Conservation (phyloP, 768 basidiomycete genomes). For the Pulveroboletus ravenelii region DNA sequence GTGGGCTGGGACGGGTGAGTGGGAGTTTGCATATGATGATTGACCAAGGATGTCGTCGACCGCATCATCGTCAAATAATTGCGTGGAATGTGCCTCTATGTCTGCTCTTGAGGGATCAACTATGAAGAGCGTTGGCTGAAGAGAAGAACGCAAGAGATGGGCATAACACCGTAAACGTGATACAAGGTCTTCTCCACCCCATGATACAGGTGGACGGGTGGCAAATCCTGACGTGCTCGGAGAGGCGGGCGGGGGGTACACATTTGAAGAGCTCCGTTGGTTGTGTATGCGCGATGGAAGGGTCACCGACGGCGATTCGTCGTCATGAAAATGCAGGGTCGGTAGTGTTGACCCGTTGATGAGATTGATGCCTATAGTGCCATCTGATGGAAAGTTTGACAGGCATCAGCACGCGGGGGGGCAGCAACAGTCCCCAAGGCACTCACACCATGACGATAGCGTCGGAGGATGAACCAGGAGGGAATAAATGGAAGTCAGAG, state of each 20-base stretch:
- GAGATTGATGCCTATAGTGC: conserved; percentile 84
- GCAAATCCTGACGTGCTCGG: conserved; percentile 40
- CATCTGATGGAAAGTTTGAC: conserved; percentile 47
- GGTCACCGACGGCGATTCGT: conserved; percentile 82
- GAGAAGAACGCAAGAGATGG: conserved; percentile 76
- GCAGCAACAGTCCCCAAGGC: conserved; percentile 9
- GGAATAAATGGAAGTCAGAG: conserved; percentile 84
- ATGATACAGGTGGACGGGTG: conserved; percentile 46
- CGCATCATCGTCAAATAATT: conserved; percentile 79
- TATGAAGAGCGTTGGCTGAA: conserved; percentile 83
- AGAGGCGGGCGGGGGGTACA: conserved; percentile 63
- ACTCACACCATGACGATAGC: conserved; percentile 77
- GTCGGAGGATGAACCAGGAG: conserved; percentile 81
- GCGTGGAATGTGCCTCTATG: conserved; percentile 84
- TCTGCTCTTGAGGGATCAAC: conserved; percentile 92
- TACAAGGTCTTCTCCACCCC: conserved; percentile 88
- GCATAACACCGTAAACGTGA: conserved; percentile 71
- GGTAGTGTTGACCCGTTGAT: conserved; percentile 83
- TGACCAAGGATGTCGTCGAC: conserved; percentile 83
- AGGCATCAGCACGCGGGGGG: not conserved
- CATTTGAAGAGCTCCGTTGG: conserved; percentile 37
- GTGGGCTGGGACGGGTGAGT: conserved; percentile 82
- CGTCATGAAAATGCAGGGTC: conserved; percentile 93
- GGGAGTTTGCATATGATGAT: conserved; percentile 69
- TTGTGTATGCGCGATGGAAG: conserved; percentile 37